Conservation (phyloP, 2,329 filamentous ascomycete genomes). For the Dactylonectria macrodidyma region DNA sequence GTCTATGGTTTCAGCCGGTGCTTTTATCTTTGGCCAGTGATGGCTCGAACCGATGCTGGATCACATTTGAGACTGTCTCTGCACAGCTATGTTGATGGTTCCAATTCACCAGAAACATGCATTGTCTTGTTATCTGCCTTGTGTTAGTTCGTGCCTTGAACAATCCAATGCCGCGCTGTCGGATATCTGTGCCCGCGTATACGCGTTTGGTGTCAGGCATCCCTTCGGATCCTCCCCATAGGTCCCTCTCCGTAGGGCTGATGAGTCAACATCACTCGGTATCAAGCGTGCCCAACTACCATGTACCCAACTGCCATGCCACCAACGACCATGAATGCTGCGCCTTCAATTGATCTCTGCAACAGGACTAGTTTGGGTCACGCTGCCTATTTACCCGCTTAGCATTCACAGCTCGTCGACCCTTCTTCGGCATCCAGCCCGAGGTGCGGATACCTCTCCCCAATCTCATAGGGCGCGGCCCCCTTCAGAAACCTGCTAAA, state of each 20-base stretch:
- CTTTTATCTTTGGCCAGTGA: too few relatives aligned
- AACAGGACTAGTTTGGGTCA: not conserved
- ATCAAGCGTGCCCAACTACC: not conserved
- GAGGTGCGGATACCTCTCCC: not conserved
- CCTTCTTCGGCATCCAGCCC: not conserved
- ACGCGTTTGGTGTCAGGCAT: not conserved
- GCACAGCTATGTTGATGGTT: not conserved
- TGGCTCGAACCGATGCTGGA: too few relatives aligned
- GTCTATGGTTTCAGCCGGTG: too few relatives aligned
- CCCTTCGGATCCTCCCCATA: not conserved
- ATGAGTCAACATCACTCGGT: not conserved
- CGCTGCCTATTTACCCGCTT: not conserved
- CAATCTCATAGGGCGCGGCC: not conserved
- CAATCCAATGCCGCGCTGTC: not conserved
- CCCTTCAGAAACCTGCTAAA: not conserved
- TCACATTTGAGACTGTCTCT: too few relatives aligned
- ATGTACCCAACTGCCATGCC: not conserved
- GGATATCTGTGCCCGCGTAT: not conserved
- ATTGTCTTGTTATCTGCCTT: not conserved
- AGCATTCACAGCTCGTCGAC: not conserved
- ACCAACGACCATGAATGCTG: not conserved
- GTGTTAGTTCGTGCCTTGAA: not conserved
- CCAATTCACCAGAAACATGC: not conserved
- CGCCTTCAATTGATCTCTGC: not conserved
- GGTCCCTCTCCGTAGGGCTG: conserved; percentile 3